phyloP scores from a whole-genome alignment of 192 early-diverging fungal species.

The Physocladia obscura region DNA sequence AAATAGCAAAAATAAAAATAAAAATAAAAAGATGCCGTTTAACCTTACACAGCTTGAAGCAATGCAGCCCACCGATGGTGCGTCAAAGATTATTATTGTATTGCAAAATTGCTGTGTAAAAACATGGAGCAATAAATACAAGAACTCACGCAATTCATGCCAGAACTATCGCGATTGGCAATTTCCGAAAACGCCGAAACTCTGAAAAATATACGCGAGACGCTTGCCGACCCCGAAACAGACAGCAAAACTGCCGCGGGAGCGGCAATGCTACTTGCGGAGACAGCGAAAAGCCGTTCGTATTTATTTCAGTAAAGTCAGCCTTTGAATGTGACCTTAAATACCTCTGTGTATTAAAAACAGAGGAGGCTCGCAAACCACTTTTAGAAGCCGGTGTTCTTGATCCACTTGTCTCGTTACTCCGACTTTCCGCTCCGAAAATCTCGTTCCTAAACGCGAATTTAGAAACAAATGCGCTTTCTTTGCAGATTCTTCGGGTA shows the following conservation, averaged over 20 bases:
- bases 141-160: no score
- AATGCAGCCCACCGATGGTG: no score
- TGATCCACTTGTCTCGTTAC: background rate
- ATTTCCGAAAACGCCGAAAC: background rate
- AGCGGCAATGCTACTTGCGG: constrained; percentile 11
- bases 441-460: background rate
- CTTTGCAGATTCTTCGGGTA: constrained; percentile 39
- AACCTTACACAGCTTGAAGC: no score
- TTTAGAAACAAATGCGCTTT: background rate
- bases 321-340: background rate
- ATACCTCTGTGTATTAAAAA: background rate
- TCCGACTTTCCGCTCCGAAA: background rate
- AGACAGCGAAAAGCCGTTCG: constrained; percentile 20
- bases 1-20: background rate
- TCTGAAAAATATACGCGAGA: constrained; percentile 53
- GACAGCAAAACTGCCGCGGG: background rate
- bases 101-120: no score
- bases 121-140: no score
- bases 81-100: no score
- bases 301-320: background rate
- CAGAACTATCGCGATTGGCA: no score
- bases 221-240: background rate
- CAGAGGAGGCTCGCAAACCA: constrained; percentile 12
- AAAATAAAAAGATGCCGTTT: no score
- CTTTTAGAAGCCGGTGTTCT: background rate